phyloP scores from a whole-genome alignment of 1,139 yeast species.

The Protomyces inundatus region DNA sequence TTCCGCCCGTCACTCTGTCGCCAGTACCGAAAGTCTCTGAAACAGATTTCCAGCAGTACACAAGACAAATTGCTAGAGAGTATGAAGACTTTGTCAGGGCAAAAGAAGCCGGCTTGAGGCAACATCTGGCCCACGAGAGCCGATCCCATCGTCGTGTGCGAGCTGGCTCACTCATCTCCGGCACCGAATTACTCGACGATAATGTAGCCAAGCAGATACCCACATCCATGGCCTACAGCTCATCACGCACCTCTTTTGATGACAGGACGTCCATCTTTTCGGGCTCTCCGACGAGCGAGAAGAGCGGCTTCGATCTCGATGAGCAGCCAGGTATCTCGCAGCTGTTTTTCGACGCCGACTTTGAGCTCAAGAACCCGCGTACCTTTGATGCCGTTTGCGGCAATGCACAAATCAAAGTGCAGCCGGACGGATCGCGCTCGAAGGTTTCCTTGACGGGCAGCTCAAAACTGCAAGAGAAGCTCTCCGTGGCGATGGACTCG shows the following conservation, averaged over 20 bases:
- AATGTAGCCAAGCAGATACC: conserved; percentile 7
- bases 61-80: conserved; percentile 49
- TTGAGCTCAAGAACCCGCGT: conserved; percentile 83
- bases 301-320: conserved; percentile 26
- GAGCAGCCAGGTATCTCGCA: conserved; percentile 37
- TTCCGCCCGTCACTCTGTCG: conserved; percentile 73
- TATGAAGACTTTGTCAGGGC: conserved; percentile 41
- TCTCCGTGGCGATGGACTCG: conserved; percentile 75
- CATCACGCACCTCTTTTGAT: conserved; percentile 25
- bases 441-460: conserved; percentile 38
- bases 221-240: conserved; percentile 13
- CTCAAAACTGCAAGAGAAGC: conserved; percentile 65
- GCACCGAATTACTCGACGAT: conserved; percentile 5
- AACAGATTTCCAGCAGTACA: conserved; percentile 47
- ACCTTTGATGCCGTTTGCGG: conserved; percentile 70
- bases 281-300: conserved; percentile 26
- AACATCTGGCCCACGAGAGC: conserved; percentile 4
- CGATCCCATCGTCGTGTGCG: conserved; percentile 4
- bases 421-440: conserved; percentile 33
- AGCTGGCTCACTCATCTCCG: conserved; percentile 13
- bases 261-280: conserved; percentile 9
- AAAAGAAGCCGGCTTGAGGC: conserved; percentile 18
- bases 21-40: conserved; percentile 52
- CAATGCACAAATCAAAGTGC: conserved; percentile 44
- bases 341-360: conserved; percentile 61